Evolutionary conservation across 805 yeast species (phyloP), one percentile per base, ranked within the genome.

Genomic region (Metschnikowia matae): DNA sequence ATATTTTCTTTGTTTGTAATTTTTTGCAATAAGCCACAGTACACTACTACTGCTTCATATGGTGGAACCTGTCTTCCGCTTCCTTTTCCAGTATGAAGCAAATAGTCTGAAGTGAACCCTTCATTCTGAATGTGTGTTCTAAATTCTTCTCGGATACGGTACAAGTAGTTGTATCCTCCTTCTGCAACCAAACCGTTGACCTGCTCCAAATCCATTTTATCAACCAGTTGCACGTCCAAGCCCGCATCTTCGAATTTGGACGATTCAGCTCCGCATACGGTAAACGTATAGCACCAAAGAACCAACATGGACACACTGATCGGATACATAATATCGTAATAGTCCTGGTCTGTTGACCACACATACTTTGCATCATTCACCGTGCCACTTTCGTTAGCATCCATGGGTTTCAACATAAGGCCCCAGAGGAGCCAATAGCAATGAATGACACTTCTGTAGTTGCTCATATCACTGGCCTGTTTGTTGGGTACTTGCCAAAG

Each of bases 361-460:
- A 57, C 57, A 35, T 65, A 54, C 20, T 52, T 55, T n/a, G 46
- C 35, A 7, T 54, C 52, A 18, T 47, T 44, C 21, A 51, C 54
- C 5, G 40, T 47, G 5, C 49, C 55, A 20, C 55, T 63, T 7
- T 63, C 64, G 26, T 44, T 44, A 20, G 40, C 17, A 14, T 44
- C 46, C 23, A 56, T 34, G 8, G 71, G 71, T 18, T 57, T 54
- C 26, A 73, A 59, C 63, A 73, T 59, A 6, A 69, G 54, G 43
- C 69, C 70, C 76, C 76, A 72, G 29, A 73, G 59, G n/a, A 70
- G 54, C 52, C 71, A 54, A 51, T 68, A 73, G 46, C 75, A 65
- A 53, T 73, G 76, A 1, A 73, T 58, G 2, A 73, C 67, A 33
- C 74, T 63, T 32, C 71, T 62, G 29, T 64, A 49, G 51, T 71